A percentile compares a stretch with the other conserved stretches of the same genome.
These are phyloP conservation scores for Echinosophora koreensis DNA, from an alignment of 306 rosid genomes.

Conservation along the genomic window DNA sequence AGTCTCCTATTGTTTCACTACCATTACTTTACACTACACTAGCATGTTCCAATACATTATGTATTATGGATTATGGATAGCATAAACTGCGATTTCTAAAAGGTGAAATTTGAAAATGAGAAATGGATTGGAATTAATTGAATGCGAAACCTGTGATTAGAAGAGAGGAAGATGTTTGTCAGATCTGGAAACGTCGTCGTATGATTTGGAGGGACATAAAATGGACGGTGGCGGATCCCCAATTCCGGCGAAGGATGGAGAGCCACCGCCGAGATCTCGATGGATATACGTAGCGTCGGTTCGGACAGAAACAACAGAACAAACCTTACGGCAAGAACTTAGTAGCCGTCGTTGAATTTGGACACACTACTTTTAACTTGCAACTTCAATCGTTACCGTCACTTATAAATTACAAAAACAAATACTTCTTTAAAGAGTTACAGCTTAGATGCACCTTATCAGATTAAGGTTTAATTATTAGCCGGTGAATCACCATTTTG, in stretches of 20 bases:
- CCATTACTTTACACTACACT: not conserved
- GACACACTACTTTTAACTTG: not conserved
- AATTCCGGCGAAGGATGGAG: constrained; percentile 28
- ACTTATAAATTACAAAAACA: too few species aligned
- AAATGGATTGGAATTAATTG: constrained; percentile 26
- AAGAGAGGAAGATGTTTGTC: constrained; percentile 27
- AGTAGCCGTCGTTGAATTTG: not conserved
- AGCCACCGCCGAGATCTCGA: constrained; percentile 55
- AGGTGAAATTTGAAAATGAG: constrained; percentile 25
- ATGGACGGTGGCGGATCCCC: constrained; percentile 56
- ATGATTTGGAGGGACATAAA: constrained; percentile 41
- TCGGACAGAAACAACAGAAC: constrained; percentile 19
- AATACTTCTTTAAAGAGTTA: too few species aligned
- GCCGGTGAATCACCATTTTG: too few species aligned
- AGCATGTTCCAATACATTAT: not conserved
- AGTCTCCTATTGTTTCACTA: too few species aligned
- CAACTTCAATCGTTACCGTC: too few species aligned
- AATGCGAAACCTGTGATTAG: constrained; percentile 37
- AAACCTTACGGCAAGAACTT: constrained; percentile 28
- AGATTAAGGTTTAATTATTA: too few species aligned
- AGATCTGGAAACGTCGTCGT: constrained; percentile 44
- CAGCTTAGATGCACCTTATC: too few species aligned
- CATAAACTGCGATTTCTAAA: too few species aligned
- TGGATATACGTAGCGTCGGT: constrained; percentile 23
- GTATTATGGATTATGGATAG: too few species aligned